Conservation (phyloP, 2,329 filamentous ascomycete genomes). For the Fusarium xylarioides region DNA sequence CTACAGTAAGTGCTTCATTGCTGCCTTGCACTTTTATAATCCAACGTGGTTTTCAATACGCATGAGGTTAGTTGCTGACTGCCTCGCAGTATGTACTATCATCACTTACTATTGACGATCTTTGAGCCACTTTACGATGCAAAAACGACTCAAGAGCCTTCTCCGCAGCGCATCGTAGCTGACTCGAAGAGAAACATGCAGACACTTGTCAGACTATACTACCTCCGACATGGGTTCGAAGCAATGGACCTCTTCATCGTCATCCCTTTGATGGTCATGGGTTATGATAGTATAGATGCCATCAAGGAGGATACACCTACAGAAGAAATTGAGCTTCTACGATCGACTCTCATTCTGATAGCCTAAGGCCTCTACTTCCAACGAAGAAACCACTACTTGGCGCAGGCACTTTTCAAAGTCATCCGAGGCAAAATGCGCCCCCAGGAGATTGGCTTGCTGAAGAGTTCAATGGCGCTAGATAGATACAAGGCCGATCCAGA, state of each 20-base stretch:
- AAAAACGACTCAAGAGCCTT: neutral
- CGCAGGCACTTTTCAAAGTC: conserved; percentile 46
- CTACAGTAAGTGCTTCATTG: conserved; percentile 46
- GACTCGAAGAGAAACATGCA: conserved; percentile 34
- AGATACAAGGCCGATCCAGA: conserved; percentile 32
- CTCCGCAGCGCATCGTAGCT: conserved; percentile 32
- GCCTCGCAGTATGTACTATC: conserved; percentile 32
- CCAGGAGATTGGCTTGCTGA: conserved; percentile 36
- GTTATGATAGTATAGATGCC: conserved; percentile 39
- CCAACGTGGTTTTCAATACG: neutral
- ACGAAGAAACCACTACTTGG: conserved; percentile 48
- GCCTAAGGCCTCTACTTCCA: conserved; percentile 48
- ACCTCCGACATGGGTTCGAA: conserved; percentile 47
- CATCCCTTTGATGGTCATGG: conserved; percentile 46
- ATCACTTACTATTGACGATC: conserved; percentile 40
- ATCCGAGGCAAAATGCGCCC: conserved; percentile 47
- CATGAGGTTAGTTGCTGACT: neutral
- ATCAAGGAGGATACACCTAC: conserved; percentile 29
- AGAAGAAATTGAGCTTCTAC: conserved; percentile 37
- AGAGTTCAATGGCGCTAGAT: conserved; percentile 24
- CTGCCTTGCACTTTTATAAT: neutral
- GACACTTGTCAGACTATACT: conserved; percentile 44
- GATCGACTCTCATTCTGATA: conserved; percentile 47
- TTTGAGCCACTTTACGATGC: conserved; percentile 39
- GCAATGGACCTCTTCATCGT: conserved; percentile 45